These are phyloP conservation scores for Calvatia gigantea DNA, from an alignment of 768 basidiomycete species.

Conservation along the genomic window DNA sequence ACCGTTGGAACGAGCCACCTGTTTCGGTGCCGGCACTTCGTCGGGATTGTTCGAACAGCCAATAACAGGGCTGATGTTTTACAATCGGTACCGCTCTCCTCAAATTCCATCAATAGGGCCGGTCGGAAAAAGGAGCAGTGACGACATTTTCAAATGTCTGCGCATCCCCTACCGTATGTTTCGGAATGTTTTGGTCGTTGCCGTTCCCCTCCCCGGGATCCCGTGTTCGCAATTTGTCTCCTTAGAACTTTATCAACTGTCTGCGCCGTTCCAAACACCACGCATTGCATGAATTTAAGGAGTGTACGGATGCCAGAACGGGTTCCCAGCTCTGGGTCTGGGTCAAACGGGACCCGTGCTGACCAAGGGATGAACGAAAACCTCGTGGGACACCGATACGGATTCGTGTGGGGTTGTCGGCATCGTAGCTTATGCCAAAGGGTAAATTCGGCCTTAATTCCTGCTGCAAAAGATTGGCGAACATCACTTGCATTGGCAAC, in stretches of 20 bases:
- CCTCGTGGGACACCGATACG: slow-evolving; percentile 3
- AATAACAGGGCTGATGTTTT: not conserved
- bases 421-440: not conserved
- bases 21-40: not conserved
- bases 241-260: too few relatives aligned
- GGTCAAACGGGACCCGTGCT: not conserved
- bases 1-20: not conserved
- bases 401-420: not conserved
- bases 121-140: too few relatives aligned
- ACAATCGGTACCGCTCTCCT: not conserved
- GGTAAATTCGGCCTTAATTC: not conserved
- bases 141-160: not conserved
- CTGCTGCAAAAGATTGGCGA: not conserved
- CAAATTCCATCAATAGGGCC: not conserved
- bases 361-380: not conserved
- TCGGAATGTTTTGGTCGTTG: too few relatives aligned
- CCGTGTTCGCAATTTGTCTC: not conserved
- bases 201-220: not conserved
- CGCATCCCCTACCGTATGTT: too few relatives aligned
- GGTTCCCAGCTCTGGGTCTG: not conserved
- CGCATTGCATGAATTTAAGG: too few relatives aligned
- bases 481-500: not conserved
- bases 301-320: too few relatives aligned
- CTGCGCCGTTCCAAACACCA: too few relatives aligned
- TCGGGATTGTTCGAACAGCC: not conserved